These are phyloP conservation scores for Trypanosoma mega DNA, from an alignment of 208 protist species.

Conservation along the genomic window DNA sequence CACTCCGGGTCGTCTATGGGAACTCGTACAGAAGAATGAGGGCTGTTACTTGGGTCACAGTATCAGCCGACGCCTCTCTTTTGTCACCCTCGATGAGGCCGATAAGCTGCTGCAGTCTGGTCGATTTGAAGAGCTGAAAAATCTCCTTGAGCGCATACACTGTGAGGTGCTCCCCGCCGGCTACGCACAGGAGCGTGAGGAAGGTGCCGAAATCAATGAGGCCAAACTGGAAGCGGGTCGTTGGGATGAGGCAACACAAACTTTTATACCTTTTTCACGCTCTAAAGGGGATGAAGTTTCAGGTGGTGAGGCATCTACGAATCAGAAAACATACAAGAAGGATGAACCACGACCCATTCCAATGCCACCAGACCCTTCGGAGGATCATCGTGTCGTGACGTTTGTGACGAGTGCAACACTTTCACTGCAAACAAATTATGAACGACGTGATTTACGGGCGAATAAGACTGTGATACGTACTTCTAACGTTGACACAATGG, in stretches of 20 bases:
- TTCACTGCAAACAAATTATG: slow-evolving; percentile 89
- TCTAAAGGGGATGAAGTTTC: slow-evolving; percentile 32
- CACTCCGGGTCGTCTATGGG: slow-evolving; percentile 88
- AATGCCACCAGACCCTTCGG: slow-evolving; percentile 73
- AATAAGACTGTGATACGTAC: slow-evolving; percentile 82
- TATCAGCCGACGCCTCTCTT: slow-evolving; percentile 90
- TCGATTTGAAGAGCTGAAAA: slow-evolving; percentile 96
- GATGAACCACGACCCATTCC: slow-evolving; percentile 65
- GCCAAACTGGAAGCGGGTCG: slow-evolving; percentile 51
- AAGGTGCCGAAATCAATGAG: slow-evolving; percentile 57
- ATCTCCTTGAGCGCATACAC: slow-evolving; percentile 97
- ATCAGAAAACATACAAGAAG: slow-evolving; percentile 37
- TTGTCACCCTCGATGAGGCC: slow-evolving; percentile 98
- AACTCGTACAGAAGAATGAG: slow-evolving; percentile 87
- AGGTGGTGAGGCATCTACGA: too few relatives aligned
- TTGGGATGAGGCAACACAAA: slow-evolving; percentile 70
- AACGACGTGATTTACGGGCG: slow-evolving; percentile 64
- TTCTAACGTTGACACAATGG: slow-evolving; percentile 76
- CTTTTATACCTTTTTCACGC: slow-evolving; percentile 72
- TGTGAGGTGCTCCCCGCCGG: slow-evolving; percentile 79
- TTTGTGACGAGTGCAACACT: slow-evolving; percentile 91
- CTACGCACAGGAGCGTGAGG: slow-evolving; percentile 74
- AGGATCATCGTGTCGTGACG: slow-evolving; percentile 65
- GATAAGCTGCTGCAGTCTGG: slow-evolving; percentile 98
- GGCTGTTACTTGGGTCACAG: slow-evolving; percentile 95